Percentiles rank a stretch among this genome's conserved stretches.
Evolutionary conservation across 106 monocot species (phyloP).

Genomic region (Allium cepa): DNA sequence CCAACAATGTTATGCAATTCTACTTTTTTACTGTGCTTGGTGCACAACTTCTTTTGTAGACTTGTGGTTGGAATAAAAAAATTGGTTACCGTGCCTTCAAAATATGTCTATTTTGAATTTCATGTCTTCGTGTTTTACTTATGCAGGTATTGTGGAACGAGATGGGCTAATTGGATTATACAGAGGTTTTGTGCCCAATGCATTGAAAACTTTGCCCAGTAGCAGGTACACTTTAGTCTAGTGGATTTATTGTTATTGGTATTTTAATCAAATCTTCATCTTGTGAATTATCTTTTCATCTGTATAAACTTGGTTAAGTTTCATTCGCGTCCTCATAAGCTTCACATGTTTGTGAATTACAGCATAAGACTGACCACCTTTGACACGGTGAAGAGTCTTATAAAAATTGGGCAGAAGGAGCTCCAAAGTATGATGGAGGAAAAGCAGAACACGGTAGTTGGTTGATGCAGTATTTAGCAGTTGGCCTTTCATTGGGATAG

Average conservation of each 20-base stretch:
- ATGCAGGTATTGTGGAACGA: conserved; percentile 80
- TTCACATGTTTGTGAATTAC: conserved; percentile 9
- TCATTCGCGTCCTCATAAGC: background rate
- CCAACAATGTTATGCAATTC: background rate
- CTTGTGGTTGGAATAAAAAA: background rate
- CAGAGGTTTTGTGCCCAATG: conserved; percentile 90
- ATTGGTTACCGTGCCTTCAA: too few relatives aligned
- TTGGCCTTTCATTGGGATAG: too few relatives aligned
- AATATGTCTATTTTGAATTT: too few relatives aligned
- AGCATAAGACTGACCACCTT: conserved; percentile 90
- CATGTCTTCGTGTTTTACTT: background rate
- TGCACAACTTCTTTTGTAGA: too few relatives aligned
- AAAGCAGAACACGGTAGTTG: conserved; percentile 20
- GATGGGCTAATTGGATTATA: conserved; percentile 85
- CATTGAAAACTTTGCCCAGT: conserved; percentile 84
- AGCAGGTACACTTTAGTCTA: conserved; percentile 49
- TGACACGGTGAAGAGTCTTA: conserved; percentile 58
- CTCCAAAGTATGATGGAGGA: conserved; percentile 35
- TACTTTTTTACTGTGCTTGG: background rate
- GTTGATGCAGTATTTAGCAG: conserved; percentile 3
- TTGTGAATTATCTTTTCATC: background rate
- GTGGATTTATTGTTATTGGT: too few relatives aligned
- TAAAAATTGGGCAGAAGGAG: conserved; percentile 42
- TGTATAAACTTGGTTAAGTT: background rate
- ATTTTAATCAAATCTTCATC: too few relatives aligned